Evolutionary conservation across 768 basidiomycete genomes (phyloP), one percentile per base, ranked within the genome.

Genomic region (Scleroderma citrinum): DNA sequence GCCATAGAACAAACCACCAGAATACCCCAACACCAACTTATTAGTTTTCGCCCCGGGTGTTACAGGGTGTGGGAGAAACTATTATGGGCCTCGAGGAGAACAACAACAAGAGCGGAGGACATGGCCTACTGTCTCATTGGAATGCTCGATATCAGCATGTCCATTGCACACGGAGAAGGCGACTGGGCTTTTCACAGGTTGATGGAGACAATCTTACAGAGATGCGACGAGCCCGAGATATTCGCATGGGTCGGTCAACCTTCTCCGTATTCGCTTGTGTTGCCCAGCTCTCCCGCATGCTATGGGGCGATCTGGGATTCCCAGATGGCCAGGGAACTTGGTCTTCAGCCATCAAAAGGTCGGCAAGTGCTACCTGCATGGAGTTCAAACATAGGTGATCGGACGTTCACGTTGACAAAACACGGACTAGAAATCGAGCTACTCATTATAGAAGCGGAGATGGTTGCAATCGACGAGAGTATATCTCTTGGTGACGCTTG

Each of bases 151-250:
- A 47, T 53, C 19, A 46, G 36, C 23, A 34, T 58, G 23, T 31
- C 49, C 2, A 51, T 47, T 24, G 46, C 43, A 24, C 57, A 58
- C 24, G 56, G 57, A 14, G 56, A 54, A 43, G 56, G 57, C 5
- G 40, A 38, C 13, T 45, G 46, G 37, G 55, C 57, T 6, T 56
- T 54, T 34, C 36, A 50, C 44, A 23, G 56, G 29, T 46, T 54
- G 30, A 47, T 51, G 38, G 46, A 47, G 47, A 23, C 30, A 14
- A 48, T 51, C 21, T 17, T 35, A 16, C 45, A 51, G 29, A 37
- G 31, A 19, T 47, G 37, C 12, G 38, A 40, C 36, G 46, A 47
- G 20, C 38, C 26, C 24, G 38, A 46, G 24, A 51, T 47, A 8
- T 29, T 51, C 21, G 50, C 50, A 10, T 47, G 38, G 46, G 20